phyloP scores from a whole-genome alignment of 2,329 filamentous ascomycete genomes.

The Immersiporthe knoxdaviesiana region DNA sequence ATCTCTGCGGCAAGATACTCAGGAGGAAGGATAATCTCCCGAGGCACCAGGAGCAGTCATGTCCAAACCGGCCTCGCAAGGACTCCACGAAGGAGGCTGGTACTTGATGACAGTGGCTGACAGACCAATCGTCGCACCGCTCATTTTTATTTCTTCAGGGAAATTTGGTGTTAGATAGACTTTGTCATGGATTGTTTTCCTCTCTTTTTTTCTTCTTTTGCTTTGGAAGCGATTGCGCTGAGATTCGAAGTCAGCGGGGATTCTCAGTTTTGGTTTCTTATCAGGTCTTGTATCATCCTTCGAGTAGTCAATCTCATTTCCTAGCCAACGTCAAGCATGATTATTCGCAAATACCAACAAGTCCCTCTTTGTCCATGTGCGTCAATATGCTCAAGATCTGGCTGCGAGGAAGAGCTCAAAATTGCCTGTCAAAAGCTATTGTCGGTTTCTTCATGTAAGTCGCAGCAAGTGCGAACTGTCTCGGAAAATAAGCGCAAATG shows the following conservation, averaged over 20 bases:
- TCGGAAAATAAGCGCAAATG: background rate
- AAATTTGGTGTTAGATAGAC: too few relatives aligned
- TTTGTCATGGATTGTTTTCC: too few relatives aligned
- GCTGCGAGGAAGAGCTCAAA: background rate
- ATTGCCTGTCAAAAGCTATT: background rate
- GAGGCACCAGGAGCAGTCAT: slow-evolving; percentile 6
- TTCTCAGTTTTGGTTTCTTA: background rate
- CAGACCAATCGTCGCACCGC: too few relatives aligned
- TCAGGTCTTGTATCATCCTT: background rate
- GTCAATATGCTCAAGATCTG: background rate
- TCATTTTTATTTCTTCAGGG: too few relatives aligned
- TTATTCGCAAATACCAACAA: background rate
- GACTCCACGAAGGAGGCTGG: background rate
- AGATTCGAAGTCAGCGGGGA: background rate
- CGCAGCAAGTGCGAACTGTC: background rate
- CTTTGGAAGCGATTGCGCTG: background rate
- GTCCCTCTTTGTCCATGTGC: background rate
- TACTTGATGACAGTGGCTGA: background rate
- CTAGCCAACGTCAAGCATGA: too few relatives aligned
- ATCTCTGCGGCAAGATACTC: background rate
- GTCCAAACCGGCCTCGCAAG: background rate
- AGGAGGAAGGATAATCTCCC: slow-evolving; percentile 5
- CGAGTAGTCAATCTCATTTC: too few relatives aligned
- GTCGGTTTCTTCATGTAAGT: background rate
- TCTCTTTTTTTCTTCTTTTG: too few relatives aligned